Evolutionary conservation across 345 rosid genomes (phyloP), one percentile per base, ranked within the genome.

Genomic region (Cardamine occulta): DNA sequence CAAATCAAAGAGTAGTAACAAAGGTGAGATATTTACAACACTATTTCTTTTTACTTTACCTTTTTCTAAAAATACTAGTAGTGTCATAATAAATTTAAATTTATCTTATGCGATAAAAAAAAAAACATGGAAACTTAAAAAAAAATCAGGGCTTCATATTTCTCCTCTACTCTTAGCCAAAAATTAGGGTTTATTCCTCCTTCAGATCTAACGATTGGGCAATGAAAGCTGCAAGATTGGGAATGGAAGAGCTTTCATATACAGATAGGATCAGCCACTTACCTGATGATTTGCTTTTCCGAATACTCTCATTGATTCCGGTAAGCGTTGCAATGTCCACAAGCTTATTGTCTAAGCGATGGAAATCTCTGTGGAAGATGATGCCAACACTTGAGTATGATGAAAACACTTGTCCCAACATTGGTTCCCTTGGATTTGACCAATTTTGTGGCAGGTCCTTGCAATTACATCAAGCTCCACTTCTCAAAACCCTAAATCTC

Each of bases 281-380:
- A 44, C 64, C 47, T 14, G 44, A 73, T 13, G 70, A 73, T 40
- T 63, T 73, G 37, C 77, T 63, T 28, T 7, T 73, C 1, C 42
- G 26, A 31, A 63, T 73, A 24, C 70, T 73, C 18, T 29, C 45
- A 6, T n/a, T 40, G 2, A 23, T 26, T 13, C 63, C 77, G 34
- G 26, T 42, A 63, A 53, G 24, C 23, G 15, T 9, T 52, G 76
- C 70, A 5, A 63, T 73, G 69, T 12, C 69, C 52, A 51, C 70
- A 14, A 73, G 70, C 7, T 8, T 52, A 52, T 31, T 73, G 24
- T 73, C 77, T 6, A 73, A 63, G 28, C 42, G 63, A 18, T 73
- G 77, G 77, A 63, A 19, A 42, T 31, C 32, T 73, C 8, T 73
- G 24, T 72, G 68, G 60, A 72, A 61, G 51, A 61, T 12, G 63